Evolutionary conservation across 129 eudicot species (phyloP).

Genomic region (carrot (Daucus carota)): DH1_v3.0 NC_030382.2:55346001-55346500

Average conservation of each 20-base stretch:
- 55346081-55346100: constrained; percentile 20
- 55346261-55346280: constrained; percentile 51
- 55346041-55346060: constrained; percentile 37
- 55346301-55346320: neutral
- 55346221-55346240: constrained; percentile 30
- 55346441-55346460: constrained; percentile 35
- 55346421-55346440: constrained; percentile 37
- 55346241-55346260: constrained; percentile 45
- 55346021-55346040: constrained; percentile 26
- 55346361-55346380: neutral
- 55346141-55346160: neutral
- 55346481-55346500: constrained; percentile 39
- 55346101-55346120: neutral
- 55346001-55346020: constrained; percentile 29
- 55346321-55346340: neutral
- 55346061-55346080: constrained; percentile 20
- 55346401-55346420: constrained; percentile 35
- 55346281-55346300: constrained; percentile 24
- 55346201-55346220: constrained; percentile 32
- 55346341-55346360: neutral
- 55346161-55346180: constrained; percentile 36
- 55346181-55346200: constrained; percentile 48
- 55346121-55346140: neutral
- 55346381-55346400: neutral
- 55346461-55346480: constrained; percentile 29